These are phyloP conservation scores for Xerocomus nothofagi DNA, from an alignment of 1,284 basidiomycete species.

Conservation along the genomic window DNA sequence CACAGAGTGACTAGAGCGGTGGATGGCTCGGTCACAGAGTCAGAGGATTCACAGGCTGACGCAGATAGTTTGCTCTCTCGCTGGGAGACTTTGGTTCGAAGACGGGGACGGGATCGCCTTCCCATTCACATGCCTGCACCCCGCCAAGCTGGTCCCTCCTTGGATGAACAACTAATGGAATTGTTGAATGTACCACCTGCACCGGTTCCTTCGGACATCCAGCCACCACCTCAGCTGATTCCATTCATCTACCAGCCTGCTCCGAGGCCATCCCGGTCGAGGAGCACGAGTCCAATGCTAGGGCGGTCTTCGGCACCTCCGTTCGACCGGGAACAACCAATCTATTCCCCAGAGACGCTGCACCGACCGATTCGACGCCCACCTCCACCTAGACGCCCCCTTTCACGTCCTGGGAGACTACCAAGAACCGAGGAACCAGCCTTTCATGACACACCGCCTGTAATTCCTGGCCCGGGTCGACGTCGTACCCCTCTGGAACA, in stretches of 20 bases:
- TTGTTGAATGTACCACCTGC: conserved; percentile 48
- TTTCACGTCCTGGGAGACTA: conserved; percentile 1
- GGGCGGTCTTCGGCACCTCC: conserved; percentile 26
- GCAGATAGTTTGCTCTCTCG: conserved; percentile 28
- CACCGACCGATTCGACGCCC: conserved; percentile 17
- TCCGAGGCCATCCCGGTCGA: conserved; percentile 41
- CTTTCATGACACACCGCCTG: conserved; percentile 8
- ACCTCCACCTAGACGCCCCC: conserved; percentile 9
- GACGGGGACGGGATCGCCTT: conserved; percentile 25
- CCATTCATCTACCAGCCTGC: conserved; percentile 55
- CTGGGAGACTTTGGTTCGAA: conserved; percentile 22
- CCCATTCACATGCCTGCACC: conserved; percentile 45
- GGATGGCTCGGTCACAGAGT: conserved; percentile 27
- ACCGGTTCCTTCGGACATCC: conserved; percentile 41
- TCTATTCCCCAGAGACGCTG: conserved; percentile 23
- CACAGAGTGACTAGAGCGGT: conserved; percentile 6
- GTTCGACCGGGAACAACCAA: conserved; percentile 12
- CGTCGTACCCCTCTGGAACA: conserved; percentile 12
- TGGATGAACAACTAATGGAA: conserved; percentile 61
- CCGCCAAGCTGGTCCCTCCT: conserved; percentile 44
- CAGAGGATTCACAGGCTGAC: conserved; percentile 29
- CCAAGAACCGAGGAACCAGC: not conserved
- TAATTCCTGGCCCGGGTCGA: conserved; percentile 9
- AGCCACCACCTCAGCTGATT: conserved; percentile 53
- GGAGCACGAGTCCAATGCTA: conserved; percentile 43